Base-by-base conservation (phyloP, 176 grass and related monocot genomes). In the Avena insularis region DNA sequence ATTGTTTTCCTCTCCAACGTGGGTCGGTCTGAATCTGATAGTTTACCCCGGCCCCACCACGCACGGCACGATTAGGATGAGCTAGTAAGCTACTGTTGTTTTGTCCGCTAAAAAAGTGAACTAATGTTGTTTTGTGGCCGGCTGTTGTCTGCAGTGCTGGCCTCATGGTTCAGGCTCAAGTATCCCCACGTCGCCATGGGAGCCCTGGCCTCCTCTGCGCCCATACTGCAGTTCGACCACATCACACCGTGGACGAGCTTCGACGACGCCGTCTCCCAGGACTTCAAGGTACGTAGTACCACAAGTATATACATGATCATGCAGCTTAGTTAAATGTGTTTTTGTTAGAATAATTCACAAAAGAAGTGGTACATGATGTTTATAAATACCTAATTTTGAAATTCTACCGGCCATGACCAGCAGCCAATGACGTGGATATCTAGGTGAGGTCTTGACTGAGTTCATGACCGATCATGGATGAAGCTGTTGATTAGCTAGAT, bases 101-200 rank as follows among this genome's bases (percentile, higher is more conserved):
- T 20, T 21, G n/a, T 12, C 36, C 4, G 20, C 36, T 40, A 5
- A n/a, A 19, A 72, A 72, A 3, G 38, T 0, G 20, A 13, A 74
- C 6, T 48, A 9, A 38, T 3, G 7, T 82, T 75, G 58, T 48
- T 63, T 79, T 75, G 35, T 3, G 25, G 63, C 65, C 60, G 46
- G 3, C 4, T 66, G 62, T 91, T 78, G 82, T 75, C 61, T 55
- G 60, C 3, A 94, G 93, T 95, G 96, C 43, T 98, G 75, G 92
- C 96, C 12, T 91, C 96, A 2, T 98, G 96, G 96, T 96, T 98
- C 94, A 90, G 96, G 85, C 76, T 98, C 17, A 98, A 98, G 85
- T 98, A 98, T 77, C 96, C 96, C 29, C 96, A 96, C 23, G 78
- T 98, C 10, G n/a, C 93, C 76, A 87, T 98, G 88, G 96, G 96